Evolutionary conservation across 2,329 filamentous ascomycete genomes (phyloP).

Genomic region (Talaromyces funiculosus): DNA sequence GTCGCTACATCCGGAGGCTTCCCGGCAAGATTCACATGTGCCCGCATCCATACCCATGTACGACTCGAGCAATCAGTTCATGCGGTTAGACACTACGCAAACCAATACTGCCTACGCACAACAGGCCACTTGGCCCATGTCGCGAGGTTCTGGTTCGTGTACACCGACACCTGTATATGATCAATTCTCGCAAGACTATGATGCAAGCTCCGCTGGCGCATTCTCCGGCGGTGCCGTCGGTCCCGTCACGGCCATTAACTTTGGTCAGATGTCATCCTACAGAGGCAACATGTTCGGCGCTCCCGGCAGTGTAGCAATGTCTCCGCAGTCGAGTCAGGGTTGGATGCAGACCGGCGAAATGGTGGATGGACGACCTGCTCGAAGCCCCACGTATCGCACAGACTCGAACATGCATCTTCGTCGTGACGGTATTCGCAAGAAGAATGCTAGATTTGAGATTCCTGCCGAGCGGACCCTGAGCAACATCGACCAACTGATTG

Average conservation of each 20-base stretch:
- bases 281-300: conserved; percentile 48
- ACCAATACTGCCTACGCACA: conserved; percentile 40
- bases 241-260: conserved; percentile 35
- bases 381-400: conserved; percentile 61
- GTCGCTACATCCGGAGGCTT: conserved; percentile 17
- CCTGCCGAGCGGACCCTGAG: conserved; percentile 85
- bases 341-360: conserved; percentile 45
- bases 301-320: conserved; percentile 50
- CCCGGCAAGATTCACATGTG: conserved; percentile 38
- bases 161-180: conserved; percentile 70
- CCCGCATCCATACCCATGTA: conserved; percentile 41
- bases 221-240: conserved; percentile 40
- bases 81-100: conserved; percentile 52
- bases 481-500: conserved; percentile 92
- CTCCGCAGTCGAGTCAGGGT: conserved; percentile 58
- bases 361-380: conserved; percentile 50
- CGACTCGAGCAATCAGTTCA: conserved; percentile 53
- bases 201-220: conserved; percentile 39
- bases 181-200: conserved; percentile 51
- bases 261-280: conserved; percentile 36
- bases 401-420: conserved; percentile 69
- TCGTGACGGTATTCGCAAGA: conserved; percentile 91
- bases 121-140: conserved; percentile 57
- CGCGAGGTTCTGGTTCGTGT: conserved; percentile 62
- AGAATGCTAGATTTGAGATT: conserved; percentile 97